phyloP scores from a whole-genome alignment of 2,329 filamentous ascomycete genomes.

The Fusarium sp. region DNA sequence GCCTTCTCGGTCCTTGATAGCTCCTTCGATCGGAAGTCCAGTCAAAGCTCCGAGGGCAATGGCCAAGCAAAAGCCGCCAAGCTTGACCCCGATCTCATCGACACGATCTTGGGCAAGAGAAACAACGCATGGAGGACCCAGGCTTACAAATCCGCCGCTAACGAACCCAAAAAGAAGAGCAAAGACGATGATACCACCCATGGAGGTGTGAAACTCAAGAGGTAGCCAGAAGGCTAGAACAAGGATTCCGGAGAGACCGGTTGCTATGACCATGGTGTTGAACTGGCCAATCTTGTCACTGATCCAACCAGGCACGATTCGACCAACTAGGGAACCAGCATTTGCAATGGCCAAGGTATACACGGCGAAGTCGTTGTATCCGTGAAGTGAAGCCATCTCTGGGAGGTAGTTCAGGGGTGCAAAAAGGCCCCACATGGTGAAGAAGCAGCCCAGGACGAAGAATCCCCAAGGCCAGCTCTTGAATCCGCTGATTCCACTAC shows the following conservation, averaged over 20 bases:
- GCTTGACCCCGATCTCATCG: neutral
- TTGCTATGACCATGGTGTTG: neutral
- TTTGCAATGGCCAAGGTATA: conserved; percentile 5
- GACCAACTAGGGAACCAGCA: neutral
- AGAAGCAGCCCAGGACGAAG: conserved; percentile 2
- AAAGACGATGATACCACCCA: neutral
- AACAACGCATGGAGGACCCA: neutral
- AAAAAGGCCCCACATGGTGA: conserved; percentile 6
- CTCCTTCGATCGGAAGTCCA: conserved; percentile 1
- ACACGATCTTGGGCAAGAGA: neutral
- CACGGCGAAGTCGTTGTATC: neutral
- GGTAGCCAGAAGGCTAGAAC: neutral
- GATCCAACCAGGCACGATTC: neutral
- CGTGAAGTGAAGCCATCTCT: neutral
- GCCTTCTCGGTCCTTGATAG: neutral
- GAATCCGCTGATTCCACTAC: neutral
- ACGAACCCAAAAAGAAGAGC: conserved; percentile 1
- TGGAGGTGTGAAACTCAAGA: conserved; percentile 2
- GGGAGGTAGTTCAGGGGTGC: conserved; percentile 5
- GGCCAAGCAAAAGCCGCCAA: neutral
- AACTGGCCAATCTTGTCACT: conserved; percentile 1
- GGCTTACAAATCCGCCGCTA: neutral
- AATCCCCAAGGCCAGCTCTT: neutral
- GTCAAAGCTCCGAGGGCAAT: neutral
- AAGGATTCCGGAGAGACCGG: neutral